Evolutionary conservation across 2,329 filamentous ascomycete genomes (phyloP).

Genomic region (Colletotrichum tanaceti): DNA sequence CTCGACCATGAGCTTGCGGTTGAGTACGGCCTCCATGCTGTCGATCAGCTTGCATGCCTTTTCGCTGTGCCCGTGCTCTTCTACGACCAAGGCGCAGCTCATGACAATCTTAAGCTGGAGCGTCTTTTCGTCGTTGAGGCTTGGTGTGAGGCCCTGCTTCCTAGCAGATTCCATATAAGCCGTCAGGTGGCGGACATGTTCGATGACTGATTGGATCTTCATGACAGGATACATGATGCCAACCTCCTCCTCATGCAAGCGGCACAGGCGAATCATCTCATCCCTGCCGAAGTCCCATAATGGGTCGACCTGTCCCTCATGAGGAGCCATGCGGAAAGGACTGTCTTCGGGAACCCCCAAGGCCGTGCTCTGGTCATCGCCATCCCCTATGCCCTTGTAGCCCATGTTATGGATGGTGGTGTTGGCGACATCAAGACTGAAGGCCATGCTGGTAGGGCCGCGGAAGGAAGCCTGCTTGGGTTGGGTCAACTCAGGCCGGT

Average conservation of each 20-base stretch:
- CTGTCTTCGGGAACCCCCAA: constrained; percentile 32
- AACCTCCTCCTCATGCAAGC: constrained; percentile 88
- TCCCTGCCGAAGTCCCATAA: constrained; percentile 82
- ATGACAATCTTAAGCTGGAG: constrained; percentile 85
- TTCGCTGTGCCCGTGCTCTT: constrained; percentile 82
- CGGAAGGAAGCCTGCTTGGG: constrained; percentile 75
- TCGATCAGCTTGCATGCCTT: constrained; percentile 79
- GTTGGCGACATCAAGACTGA: constrained; percentile 87
- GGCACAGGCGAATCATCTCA: constrained; percentile 82
- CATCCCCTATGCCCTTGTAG: constrained; percentile 74
- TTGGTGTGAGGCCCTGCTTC: constrained; percentile 48
- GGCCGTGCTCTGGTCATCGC: constrained; percentile 66
- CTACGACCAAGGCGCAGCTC: constrained; percentile 80
- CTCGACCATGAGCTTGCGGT: constrained; percentile 72
- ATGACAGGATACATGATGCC: constrained; percentile 92
- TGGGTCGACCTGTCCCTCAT: constrained; percentile 67
- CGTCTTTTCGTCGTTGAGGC: constrained; percentile 65
- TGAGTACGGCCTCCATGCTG: constrained; percentile 77
- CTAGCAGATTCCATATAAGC: constrained; percentile 73
- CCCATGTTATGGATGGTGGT: constrained; percentile 91
- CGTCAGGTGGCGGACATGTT: constrained; percentile 76
- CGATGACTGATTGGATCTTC: constrained; percentile 76
- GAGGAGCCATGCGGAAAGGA: constrained; percentile 25
- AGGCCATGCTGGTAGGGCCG: constrained; percentile 86
- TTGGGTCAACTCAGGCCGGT: constrained; percentile 59